Percentiles rank a stretch among this genome's conserved stretches.
Conservation (phyloP, 2,329 filamentous ascomycete species). For the Penicillium psychrosexuale region DNA sequence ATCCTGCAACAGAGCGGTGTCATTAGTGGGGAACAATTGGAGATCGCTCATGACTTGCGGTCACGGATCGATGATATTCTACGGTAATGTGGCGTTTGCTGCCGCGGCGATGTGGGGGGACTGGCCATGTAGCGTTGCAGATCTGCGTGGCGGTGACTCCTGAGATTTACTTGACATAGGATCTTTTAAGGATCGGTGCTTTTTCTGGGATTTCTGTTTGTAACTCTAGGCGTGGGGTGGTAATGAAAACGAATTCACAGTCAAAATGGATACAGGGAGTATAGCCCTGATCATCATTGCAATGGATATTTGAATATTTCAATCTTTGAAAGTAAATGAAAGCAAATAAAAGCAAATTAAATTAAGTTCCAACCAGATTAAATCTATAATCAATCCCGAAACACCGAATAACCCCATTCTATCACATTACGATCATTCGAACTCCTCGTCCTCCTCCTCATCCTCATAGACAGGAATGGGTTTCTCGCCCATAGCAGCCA, state of each 20-base stretch:
- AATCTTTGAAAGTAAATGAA: background rate
- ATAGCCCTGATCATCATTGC: background rate
- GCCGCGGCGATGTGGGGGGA: background rate
- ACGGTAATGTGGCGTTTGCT: constrained; percentile 26
- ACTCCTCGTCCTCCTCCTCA: constrained; percentile 1
- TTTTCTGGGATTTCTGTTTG: background rate
- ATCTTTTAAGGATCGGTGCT: background rate
- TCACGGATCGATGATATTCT: constrained; percentile 41
- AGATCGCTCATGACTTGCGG: constrained; percentile 41
- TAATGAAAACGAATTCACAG: constrained; percentile 16
- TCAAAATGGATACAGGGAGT: background rate
- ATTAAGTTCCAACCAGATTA: background rate
- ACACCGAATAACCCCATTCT: constrained; percentile 23
- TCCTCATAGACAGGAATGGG: constrained; percentile 46
- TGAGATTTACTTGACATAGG: constrained; percentile 3
- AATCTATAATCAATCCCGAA: constrained; percentile 7
- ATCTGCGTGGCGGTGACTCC: constrained; percentile 3
- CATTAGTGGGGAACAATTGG: constrained; percentile 35
- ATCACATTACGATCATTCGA: constrained; percentile 15
- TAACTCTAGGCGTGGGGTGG: constrained; percentile 14
- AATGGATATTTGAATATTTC: background rate
- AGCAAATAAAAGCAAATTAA: background rate
- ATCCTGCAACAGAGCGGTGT: constrained; percentile 45
- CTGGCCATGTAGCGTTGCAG: background rate
- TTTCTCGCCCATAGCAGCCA: constrained; percentile 49